Percentiles rank a stretch among this genome's conserved stretches.
Evolutionary conservation across 768 basidiomycete genomes (phyloP).

Genomic region (Hericium erinaceus): DNA sequence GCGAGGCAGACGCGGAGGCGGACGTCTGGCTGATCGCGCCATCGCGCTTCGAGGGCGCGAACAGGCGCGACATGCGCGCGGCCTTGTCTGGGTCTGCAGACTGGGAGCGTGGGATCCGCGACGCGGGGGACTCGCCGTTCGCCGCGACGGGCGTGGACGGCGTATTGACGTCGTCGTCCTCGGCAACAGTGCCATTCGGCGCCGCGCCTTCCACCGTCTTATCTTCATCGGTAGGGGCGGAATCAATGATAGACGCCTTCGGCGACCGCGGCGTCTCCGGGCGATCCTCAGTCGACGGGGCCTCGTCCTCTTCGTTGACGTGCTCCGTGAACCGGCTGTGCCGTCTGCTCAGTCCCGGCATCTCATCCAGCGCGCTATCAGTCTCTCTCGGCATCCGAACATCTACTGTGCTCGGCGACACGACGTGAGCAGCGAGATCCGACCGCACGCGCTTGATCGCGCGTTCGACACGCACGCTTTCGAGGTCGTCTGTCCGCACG

Average conservation of each 20-base stretch:
- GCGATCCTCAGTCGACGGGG: slow-evolving; percentile 3
- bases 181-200: neutral
- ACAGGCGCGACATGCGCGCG: slow-evolving; percentile 48
- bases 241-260: slow-evolving; percentile 1
- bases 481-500: slow-evolving; percentile 79
- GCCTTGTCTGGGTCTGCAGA: slow-evolving; percentile 71
- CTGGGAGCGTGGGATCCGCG: slow-evolving; percentile 65
- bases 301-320: slow-evolving; percentile 15
- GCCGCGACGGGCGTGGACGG: slow-evolving; percentile 15
- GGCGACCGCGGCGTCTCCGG: slow-evolving; percentile 3
- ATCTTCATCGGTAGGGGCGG: neutral
- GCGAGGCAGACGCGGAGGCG: slow-evolving; percentile 38
- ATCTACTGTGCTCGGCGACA: slow-evolving; percentile 21
- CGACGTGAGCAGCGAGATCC: slow-evolving; percentile 68
- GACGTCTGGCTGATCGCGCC: slow-evolving; percentile 27
- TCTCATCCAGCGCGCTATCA: neutral
- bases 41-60: slow-evolving; percentile 33
- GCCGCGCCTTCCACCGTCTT: neutral
- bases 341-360: neutral
- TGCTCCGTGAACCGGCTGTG: slow-evolving; percentile 13
- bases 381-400: slow-evolving; percentile 10
- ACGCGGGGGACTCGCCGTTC: slow-evolving; percentile 12
- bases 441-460: slow-evolving; percentile 83
- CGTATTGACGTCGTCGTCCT: slow-evolving; percentile 14
- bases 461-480: slow-evolving; percentile 79